Evolutionary conservation across 768 basidiomycete species (phyloP).

Genomic region (Phylloporus rhodoxanthus): DNA sequence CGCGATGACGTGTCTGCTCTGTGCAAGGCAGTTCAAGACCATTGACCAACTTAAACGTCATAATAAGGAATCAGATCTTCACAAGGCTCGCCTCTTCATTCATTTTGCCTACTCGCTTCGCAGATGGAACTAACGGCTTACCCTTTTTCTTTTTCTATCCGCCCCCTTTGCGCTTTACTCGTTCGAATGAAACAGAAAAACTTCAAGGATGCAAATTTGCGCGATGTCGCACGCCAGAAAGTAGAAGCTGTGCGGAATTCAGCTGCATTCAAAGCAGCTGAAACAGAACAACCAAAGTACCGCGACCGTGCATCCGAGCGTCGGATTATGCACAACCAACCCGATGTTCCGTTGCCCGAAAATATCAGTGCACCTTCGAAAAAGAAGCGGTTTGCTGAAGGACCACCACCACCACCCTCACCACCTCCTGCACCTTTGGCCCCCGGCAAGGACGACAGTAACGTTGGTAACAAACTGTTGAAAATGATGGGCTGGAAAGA

Average conservation of each 20-base stretch:
- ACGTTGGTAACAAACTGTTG: slow-evolving; percentile 87
- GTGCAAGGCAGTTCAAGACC: slow-evolving; percentile 88
- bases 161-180: slow-evolving; percentile 1
- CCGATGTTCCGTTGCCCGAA: slow-evolving; percentile 68
- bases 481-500: slow-evolving; percentile 99
- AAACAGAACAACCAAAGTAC: slow-evolving; percentile 70
- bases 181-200: slow-evolving; percentile 61
- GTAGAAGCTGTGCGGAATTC: slow-evolving; percentile 42
- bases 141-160: slow-evolving; percentile 12
- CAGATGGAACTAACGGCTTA: slow-evolving; percentile 29
- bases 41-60: slow-evolving; percentile 83
- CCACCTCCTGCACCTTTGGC: slow-evolving; percentile 60
- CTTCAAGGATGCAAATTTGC: slow-evolving; percentile 62
- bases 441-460: slow-evolving; percentile 74
- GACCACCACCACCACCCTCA: slow-evolving; percentile 53
- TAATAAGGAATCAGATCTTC: slow-evolving; percentile 88
- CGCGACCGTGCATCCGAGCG: slow-evolving; percentile 93
- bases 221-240: slow-evolving; percentile 72
- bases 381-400: slow-evolving; percentile 47
- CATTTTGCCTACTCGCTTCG: slow-evolving; percentile 19
- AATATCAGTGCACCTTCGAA: slow-evolving; percentile 33
- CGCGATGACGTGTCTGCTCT: slow-evolving; percentile 80
- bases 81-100: slow-evolving; percentile 69
- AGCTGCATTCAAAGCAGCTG: slow-evolving; percentile 20
- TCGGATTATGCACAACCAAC: slow-evolving; percentile 85